These are phyloP conservation scores for Lasiosphaeria hispida DNA, from an alignment of 495 filamentous ascomycete genomes.

Conservation along the genomic window DNA sequence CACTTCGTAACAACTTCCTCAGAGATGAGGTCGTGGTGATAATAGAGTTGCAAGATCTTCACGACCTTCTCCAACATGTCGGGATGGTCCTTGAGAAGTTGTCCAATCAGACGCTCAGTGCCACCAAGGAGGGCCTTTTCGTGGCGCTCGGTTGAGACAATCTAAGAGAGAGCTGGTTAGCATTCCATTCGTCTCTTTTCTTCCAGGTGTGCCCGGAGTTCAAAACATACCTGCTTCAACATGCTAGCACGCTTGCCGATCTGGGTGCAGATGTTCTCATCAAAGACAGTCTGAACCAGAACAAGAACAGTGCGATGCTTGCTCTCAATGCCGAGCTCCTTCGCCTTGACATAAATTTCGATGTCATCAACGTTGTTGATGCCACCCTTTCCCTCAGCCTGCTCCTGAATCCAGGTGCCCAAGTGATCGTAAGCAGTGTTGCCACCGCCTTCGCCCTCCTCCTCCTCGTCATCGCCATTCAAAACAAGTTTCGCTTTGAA, in stretches of 20 bases:
- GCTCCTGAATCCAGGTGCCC: conserved; percentile 83
- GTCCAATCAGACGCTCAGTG: conserved; percentile 80
- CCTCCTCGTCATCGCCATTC: conserved; percentile 80
- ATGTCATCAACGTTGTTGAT: conserved; percentile 76
- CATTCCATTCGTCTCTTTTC: neutral
- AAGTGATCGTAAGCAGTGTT: conserved; percentile 86
- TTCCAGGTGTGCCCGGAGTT: no score
- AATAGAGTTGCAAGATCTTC: conserved; percentile 81
- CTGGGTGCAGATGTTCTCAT: conserved; percentile 79
- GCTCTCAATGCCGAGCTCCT: conserved; percentile 88
- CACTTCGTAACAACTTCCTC: conserved; percentile 89
- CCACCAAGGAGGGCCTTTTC: conserved; percentile 98
- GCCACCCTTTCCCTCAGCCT: conserved; percentile 68
- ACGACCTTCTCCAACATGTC: conserved; percentile 75
- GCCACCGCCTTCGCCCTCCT: conserved; percentile 71
- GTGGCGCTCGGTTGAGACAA: conserved; percentile 86
- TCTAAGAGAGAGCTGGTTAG: conserved; percentile 47
- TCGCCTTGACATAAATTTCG: conserved; percentile 92
- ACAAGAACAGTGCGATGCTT: conserved; percentile 95
- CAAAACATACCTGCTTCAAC: conserved; percentile 71
- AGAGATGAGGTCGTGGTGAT: conserved; percentile 79
- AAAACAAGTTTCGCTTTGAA: conserved; percentile 86
- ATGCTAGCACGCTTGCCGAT: conserved; percentile 75
- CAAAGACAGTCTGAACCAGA: conserved; percentile 89
- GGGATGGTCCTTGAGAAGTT: conserved; percentile 68